Percentiles rank a stretch among this genome's conserved stretches.
phyloP scores from a whole-genome alignment of 495 filamentous ascomycete species.

The Amniculicola lignicola region DNA sequence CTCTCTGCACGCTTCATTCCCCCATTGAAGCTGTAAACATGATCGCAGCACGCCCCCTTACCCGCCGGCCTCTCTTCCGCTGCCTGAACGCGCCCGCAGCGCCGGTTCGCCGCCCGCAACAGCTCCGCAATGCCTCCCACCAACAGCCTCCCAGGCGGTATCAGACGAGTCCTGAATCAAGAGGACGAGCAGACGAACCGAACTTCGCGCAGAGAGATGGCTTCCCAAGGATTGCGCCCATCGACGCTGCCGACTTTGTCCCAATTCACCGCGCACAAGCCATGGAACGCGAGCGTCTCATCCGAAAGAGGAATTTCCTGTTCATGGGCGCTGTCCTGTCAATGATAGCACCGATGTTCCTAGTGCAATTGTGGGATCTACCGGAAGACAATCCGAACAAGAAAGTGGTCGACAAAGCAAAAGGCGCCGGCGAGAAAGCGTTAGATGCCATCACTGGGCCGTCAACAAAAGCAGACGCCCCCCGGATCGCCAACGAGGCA shows the following conservation, averaged over 20 bases:
- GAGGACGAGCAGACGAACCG: not conserved
- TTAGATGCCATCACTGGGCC: constrained; percentile 7
- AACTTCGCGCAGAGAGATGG: not conserved
- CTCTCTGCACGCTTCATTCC: no score
- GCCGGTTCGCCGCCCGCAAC: constrained; percentile 3
- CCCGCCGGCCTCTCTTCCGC: constrained; percentile 21
- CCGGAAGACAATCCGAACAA: constrained; percentile 9
- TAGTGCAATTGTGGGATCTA: constrained; percentile 15
- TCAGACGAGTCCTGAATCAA: not conserved
- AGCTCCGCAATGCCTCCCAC: constrained; percentile 10
- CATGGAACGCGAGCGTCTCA: constrained; percentile 4
- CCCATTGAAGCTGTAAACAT: no score
- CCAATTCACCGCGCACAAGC: constrained; percentile 22
- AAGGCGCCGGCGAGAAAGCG: no score
- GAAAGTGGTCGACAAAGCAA: not conserved
- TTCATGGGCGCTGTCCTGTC: constrained; percentile 21
- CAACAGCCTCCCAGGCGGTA: not conserved
- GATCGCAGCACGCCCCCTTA: constrained; percentile 18
- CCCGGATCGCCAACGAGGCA: constrained; percentile 19
- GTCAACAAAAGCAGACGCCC: constrained; percentile 24
- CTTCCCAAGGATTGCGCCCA: not conserved
- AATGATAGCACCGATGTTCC: constrained; percentile 26
- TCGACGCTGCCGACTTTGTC: constrained; percentile 7
- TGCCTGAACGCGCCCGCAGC: constrained; percentile 24
- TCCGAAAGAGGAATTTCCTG: constrained; percentile 19